phyloP scores from a whole-genome alignment of 805 yeast species.

The Ogataea chonburiensis region DNA sequence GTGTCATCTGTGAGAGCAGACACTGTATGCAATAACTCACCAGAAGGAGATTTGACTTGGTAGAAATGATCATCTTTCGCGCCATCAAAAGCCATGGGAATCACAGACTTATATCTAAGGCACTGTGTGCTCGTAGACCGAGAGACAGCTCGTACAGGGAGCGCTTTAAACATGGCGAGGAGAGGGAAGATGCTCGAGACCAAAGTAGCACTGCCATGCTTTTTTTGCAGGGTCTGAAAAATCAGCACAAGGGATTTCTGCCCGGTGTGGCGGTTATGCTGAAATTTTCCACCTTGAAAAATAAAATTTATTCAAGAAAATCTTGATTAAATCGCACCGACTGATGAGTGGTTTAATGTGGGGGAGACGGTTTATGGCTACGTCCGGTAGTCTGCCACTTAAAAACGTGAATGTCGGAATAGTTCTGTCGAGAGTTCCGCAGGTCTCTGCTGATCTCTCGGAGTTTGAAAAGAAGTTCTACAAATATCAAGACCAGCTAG shows the following conservation, averaged over 20 bases:
- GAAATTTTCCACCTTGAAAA: conserved; percentile 1
- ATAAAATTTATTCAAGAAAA: conserved; percentile 1
- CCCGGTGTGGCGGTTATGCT: neutral
- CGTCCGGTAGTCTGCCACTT: conserved; percentile 2
- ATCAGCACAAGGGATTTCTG: neutral
- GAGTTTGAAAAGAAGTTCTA: conserved; percentile 74
- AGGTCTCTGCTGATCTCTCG: conserved; percentile 74
- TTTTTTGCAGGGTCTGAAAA: too few relatives aligned
- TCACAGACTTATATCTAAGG: neutral
- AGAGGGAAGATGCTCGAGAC: neutral
- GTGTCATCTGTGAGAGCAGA: neutral
- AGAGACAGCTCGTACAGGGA: too few relatives aligned
- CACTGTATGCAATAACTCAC: neutral
- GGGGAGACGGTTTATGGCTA: conserved; percentile 14
- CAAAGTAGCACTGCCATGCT: neutral
- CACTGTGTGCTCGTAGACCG: too few relatives aligned
- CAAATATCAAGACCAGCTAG: conserved; percentile 80
- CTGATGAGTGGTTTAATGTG: conserved; percentile 5
- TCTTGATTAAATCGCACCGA: neutral
- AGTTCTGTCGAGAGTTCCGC: conserved; percentile 76
- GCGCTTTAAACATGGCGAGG: neutral
- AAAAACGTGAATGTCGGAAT: conserved; percentile 45
- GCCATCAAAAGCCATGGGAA: conserved; percentile 3
- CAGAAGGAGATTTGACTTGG: conserved; percentile 1
- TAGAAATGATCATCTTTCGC: neutral